Base-by-base conservation (phyloP, 495 filamentous ascomycete genomes). In the Aspergillus diversus region DNA sequence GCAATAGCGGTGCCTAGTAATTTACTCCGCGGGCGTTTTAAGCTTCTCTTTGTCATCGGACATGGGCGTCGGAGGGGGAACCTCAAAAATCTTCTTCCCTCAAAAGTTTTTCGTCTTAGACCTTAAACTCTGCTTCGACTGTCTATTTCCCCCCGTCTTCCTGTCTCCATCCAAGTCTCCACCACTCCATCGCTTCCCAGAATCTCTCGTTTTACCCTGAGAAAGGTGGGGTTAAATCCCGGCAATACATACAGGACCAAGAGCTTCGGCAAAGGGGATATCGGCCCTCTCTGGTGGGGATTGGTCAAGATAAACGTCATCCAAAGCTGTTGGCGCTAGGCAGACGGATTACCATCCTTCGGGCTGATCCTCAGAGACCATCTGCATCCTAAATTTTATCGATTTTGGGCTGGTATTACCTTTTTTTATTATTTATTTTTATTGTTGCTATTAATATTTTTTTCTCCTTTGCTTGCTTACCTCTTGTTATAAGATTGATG, bases 281-380 rank as follows among this genome's bases (percentile, higher is more conserved):
- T 43, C 11, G n/a, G 12, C 7, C 21, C 21, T 27, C 21, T 27
- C 21, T 27, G 21, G 21, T 50, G 5, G 47, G 33, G 53, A 55
- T 55, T 39, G 53, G 33, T 33, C 39, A 56, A 16, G 32, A 31
- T 37, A 31, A 46, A 69, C 67, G 67, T 69, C 67, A 69, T 69
- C 37, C 57, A 57, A 34, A 56, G 32, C 43, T 32, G 56, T 47
- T 43, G 52, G 35, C 61, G 55, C 64, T 70, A 70, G 67, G 67
- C 67, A 70, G 67, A 70, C 67, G 67, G 64, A 70, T 70, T 69
- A 55, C 49, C 60, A 51, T 63, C 53, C 42, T 63, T 50, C 43
- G 64, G 32, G 49, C 47, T 60, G 47, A 48, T 57, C 61, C 21
- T 27, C 61, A 60, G 48, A 62, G 21, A 43, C 55, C 43, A 57